Conservation (phyloP, 192 early-diverging fungal species). For the Anaeromyces robustus region DNA sequence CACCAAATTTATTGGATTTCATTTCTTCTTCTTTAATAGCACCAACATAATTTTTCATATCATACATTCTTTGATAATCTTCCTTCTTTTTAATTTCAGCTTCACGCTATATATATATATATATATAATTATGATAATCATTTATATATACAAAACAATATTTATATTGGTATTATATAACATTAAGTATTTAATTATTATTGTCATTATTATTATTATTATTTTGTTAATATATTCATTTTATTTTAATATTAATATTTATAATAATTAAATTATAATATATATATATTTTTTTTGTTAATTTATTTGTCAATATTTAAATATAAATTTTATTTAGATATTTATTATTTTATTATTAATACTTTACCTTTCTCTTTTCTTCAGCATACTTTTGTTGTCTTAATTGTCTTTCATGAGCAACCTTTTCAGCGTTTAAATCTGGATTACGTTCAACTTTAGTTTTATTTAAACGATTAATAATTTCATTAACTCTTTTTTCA, state of each 20-base stretch:
- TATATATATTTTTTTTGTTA: too few species aligned
- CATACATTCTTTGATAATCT: slow-evolving; percentile 14
- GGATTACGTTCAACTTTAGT: slow-evolving; percentile 61
- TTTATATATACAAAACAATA: too few species aligned
- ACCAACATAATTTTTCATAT: slow-evolving; percentile 25
- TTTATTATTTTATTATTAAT: slow-evolving; percentile 18
- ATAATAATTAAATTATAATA: too few species aligned
- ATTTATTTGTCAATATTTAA: too few species aligned
- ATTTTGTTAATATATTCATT: too few species aligned
- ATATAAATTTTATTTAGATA: too few species aligned
- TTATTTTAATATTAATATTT: too few species aligned
- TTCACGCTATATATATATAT: slow-evolving; percentile 3
- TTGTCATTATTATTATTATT: too few species aligned
- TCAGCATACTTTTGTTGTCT: slow-evolving; percentile 12
- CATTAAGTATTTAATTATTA: too few species aligned
- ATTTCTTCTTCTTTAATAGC: slow-evolving; percentile 31
- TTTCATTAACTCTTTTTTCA: slow-evolving; percentile 55
- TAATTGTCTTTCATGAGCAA: slow-evolving; percentile 21
- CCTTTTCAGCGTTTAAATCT: slow-evolving; percentile 61
- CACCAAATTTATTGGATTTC: slow-evolving; percentile 31
- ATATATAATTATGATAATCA: too few species aligned
- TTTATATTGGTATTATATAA: too few species aligned
- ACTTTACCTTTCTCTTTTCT: slow-evolving; percentile 13
- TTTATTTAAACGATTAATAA: slow-evolving; percentile 89
- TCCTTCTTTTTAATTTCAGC: slow-evolving; percentile 16